phyloP scores from a whole-genome alignment of 345 rosid species.

The Erucastrum elatum region DNA sequence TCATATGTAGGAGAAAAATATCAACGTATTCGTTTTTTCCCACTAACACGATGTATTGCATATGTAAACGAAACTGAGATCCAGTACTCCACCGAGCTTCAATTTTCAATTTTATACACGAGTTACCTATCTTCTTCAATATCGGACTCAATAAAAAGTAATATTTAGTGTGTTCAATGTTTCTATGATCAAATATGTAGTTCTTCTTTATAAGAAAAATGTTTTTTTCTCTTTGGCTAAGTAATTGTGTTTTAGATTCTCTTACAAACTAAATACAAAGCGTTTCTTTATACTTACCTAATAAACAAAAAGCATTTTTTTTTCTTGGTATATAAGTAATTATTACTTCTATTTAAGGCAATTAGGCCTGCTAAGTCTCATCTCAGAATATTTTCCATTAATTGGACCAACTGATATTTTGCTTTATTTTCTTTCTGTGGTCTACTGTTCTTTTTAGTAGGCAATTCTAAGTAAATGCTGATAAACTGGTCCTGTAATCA shows the following conservation, averaged over 20 bases:
- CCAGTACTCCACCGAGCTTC: background rate
- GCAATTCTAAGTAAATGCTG: constrained; percentile 17
- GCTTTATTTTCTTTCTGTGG: constrained; percentile 24
- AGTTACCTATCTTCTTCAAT: background rate
- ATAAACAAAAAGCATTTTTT: background rate
- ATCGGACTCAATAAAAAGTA: background rate
- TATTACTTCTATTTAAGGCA: constrained; percentile 31
- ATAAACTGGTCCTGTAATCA: constrained; percentile 65
- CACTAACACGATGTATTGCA: background rate
- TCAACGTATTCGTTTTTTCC: background rate
- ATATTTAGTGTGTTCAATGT: background rate
- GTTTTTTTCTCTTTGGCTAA: constrained; percentile 1
- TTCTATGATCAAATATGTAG: background rate
- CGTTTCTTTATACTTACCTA: background rate
- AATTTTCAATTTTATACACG: background rate
- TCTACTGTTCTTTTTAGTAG: constrained; percentile 31
- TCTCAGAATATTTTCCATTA: constrained; percentile 22
- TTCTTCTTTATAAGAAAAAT: constrained; percentile 4
- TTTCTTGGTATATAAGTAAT: constrained; percentile 16
- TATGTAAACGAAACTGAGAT: constrained; percentile 3
- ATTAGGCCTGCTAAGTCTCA: constrained; percentile 35
- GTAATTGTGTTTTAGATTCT: constrained; percentile 37
- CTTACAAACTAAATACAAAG: constrained; percentile 30
- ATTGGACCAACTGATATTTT: constrained; percentile 30
- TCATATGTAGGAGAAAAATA: background rate